Evolutionary conservation across 169 alveolate species (phyloP).

Genomic region (Eimeria maxima): DNA sequence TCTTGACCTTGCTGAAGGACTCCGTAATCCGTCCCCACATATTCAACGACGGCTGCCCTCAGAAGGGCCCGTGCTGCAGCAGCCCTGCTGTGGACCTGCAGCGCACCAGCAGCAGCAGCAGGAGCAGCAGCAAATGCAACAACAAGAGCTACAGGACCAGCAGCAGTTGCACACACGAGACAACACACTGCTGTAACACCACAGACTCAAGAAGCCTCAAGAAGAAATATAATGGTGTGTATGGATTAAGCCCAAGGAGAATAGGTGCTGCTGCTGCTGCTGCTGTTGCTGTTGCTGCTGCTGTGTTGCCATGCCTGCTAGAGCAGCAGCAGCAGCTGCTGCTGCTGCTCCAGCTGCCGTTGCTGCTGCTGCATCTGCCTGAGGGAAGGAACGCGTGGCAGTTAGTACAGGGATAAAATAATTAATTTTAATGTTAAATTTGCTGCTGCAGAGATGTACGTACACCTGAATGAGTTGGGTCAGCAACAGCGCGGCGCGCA

Average conservation of each 20-base stretch:
- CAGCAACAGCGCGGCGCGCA: neutral
- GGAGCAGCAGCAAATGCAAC: neutral
- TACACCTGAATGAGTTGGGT: neutral
- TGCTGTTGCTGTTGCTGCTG: too few species aligned
- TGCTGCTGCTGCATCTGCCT: neutral
- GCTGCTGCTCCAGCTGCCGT: too few species aligned
- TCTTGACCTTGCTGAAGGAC: constrained; percentile 67
- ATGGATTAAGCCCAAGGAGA: neutral
- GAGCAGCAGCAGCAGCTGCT: too few species aligned
- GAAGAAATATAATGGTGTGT: neutral
- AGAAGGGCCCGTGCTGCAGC: neutral
- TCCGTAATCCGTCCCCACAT: constrained; percentile 79
- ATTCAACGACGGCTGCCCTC: neutral
- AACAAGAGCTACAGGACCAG: neutral
- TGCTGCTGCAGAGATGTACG: constrained; percentile 38
- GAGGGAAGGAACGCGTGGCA: neutral
- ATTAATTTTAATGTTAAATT: neutral
- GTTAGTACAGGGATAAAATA: neutral
- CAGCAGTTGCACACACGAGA: neutral
- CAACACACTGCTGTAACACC: neutral
- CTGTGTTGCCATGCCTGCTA: too few species aligned
- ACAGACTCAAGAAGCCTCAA: neutral
- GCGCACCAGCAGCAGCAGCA: constrained; percentile 10
- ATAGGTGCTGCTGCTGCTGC: neutral
- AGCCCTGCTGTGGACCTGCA: neutral